These are phyloP conservation scores for Lachnellula suecica DNA, from an alignment of 2,329 filamentous ascomycete genomes.

Conservation along the genomic window DNA sequence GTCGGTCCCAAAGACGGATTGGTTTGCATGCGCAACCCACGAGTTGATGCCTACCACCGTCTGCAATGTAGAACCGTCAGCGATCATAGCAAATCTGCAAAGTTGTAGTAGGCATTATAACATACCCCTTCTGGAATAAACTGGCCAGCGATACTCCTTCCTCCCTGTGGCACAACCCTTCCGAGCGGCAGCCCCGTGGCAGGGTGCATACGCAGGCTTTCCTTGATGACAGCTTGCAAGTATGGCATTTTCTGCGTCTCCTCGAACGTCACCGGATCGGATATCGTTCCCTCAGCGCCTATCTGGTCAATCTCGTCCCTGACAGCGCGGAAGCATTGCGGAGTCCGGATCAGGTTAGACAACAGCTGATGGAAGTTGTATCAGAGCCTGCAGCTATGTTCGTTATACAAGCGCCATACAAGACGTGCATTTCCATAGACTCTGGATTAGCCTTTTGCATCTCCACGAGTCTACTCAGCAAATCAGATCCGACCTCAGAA, in stretches of 20 bases:
- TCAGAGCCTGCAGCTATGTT: slow-evolving; percentile 34
- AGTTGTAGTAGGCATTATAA: neutral
- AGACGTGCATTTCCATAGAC: neutral
- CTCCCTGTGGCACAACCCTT: slow-evolving; percentile 44
- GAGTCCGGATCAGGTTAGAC: slow-evolving; percentile 30
- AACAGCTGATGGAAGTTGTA: slow-evolving; percentile 36
- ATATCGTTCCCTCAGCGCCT: neutral
- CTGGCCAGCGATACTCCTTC: slow-evolving; percentile 40
- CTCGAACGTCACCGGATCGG: slow-evolving; percentile 28
- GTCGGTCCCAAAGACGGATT: slow-evolving; percentile 47
- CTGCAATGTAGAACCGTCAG: neutral
- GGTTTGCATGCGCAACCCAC: slow-evolving; percentile 35
- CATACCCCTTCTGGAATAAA: slow-evolving; percentile 37
- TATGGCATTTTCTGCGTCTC: slow-evolving; percentile 38
- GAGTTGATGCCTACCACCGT: slow-evolving; percentile 30
- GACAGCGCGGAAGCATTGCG: slow-evolving; percentile 33
- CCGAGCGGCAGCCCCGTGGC: slow-evolving; percentile 47
- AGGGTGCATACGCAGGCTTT: slow-evolving; percentile 49
- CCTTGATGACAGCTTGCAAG: slow-evolving; percentile 49
- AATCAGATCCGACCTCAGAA: no score
- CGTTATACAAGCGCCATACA: slow-evolving; percentile 2
- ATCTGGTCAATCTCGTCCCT: slow-evolving; percentile 37
- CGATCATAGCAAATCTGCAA: neutral
- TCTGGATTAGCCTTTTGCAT: slow-evolving; percentile 9
- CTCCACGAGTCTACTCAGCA: neutral